Evolutionary conservation across 2,329 filamentous ascomycete genomes (phyloP).

Genomic region (Colletotrichum higginsianum): DNA sequence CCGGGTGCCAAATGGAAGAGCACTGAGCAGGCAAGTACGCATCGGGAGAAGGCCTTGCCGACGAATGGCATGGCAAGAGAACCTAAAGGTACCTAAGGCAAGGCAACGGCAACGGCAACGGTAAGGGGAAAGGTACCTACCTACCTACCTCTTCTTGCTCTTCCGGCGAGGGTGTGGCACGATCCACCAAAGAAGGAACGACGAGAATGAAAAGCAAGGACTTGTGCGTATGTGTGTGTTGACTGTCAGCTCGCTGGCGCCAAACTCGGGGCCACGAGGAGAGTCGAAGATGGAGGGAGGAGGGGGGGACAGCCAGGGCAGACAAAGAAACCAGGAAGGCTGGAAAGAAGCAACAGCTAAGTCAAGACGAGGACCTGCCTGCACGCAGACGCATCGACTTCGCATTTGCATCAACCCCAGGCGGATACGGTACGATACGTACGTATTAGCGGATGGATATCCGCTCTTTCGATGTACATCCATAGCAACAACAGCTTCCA

Average conservation of each 20-base stretch:
- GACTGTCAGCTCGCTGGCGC: conserved; percentile 11
- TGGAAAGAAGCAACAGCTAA: conserved; percentile 30
- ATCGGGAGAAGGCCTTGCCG: background rate
- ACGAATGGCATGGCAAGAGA: conserved; percentile 24
- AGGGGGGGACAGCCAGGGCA: no score
- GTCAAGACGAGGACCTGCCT: conserved; percentile 26
- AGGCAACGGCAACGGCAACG: conserved; percentile 9
- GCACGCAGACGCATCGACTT: background rate
- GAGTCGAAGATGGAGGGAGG: background rate
- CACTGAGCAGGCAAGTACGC: conserved; percentile 24
- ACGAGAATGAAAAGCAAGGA: conserved; percentile 36
- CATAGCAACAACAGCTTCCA: background rate
- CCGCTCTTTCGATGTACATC: background rate
- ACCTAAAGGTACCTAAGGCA: conserved; percentile 14
- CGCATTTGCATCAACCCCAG: background rate
- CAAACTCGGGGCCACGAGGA: background rate
- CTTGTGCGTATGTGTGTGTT: background rate
- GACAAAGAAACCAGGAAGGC: background rate
- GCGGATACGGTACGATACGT: conserved; percentile 18
- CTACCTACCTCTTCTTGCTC: background rate
- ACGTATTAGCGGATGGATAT: conserved; percentile 17
- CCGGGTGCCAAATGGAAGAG: background rate
- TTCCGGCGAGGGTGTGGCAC: conserved; percentile 22
- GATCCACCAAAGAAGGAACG: conserved; percentile 35
- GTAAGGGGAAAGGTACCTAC: background rate